Percentiles rank a stretch among this genome's conserved stretches.
Evolutionary conservation across 441 rosid genomes (phyloP).

Genomic region (Pelargonium exstipulatum): DNA sequence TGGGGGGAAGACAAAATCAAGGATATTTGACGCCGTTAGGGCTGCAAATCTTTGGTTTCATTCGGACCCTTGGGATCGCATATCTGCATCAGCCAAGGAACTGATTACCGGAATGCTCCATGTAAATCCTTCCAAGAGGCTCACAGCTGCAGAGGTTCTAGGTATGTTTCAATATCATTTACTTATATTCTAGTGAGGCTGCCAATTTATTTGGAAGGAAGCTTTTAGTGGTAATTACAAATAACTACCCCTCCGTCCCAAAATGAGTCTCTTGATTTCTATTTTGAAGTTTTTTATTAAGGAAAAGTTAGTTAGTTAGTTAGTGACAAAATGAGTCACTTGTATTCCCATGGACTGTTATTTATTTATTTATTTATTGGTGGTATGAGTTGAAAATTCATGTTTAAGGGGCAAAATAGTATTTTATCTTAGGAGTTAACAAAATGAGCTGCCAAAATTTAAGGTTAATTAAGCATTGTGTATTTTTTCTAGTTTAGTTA

Average conservation of each 20-base stretch:
- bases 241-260: neutral
- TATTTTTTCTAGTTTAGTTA: too few relatives aligned
- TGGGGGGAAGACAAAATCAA: slow-evolving; percentile 75
- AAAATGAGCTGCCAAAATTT: too few relatives aligned
- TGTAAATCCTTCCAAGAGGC: slow-evolving; percentile 62
- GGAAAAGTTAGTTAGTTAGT: too few relatives aligned
- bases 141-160: slow-evolving; percentile 54
- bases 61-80: slow-evolving; percentile 56
- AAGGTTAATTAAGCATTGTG: too few relatives aligned
- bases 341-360: too few relatives aligned
- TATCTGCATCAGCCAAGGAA: slow-evolving; percentile 58
- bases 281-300: too few relatives aligned
- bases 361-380: too few relatives aligned
- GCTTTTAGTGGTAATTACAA: neutral
- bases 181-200: neutral
- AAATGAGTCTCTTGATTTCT: too few relatives aligned
- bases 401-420: too few relatives aligned
- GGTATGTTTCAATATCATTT: slow-evolving; percentile 33
- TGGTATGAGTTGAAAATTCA: too few relatives aligned
- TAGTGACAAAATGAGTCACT: too few relatives aligned
- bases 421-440: too few relatives aligned
- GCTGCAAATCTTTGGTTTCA: slow-evolving; percentile 68
- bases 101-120: slow-evolving; percentile 66
- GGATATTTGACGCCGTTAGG: slow-evolving; percentile 78
- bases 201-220: neutral